Base-by-base conservation (phyloP, 306 rosid species). In the Prunus mira region DNA sequence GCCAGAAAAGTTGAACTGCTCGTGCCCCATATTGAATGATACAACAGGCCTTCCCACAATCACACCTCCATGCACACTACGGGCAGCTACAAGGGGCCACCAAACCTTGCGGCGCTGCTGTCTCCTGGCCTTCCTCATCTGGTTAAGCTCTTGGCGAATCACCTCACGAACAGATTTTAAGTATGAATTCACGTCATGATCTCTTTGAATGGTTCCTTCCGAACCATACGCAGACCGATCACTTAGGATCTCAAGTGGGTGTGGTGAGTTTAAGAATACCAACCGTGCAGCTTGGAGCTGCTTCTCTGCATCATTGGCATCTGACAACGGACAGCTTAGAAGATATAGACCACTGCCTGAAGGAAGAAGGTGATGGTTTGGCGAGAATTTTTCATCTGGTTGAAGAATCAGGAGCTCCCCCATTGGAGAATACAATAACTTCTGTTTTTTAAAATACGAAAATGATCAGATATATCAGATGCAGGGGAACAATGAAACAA, bases 161-260 rank as follows among this genome's bases (percentile, higher is more conserved):
- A 95, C 95, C 1, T 87, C 84, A 50, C 88, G 84, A 19, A 95
- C 86, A 3, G 87, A 85, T 72, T 62, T 92, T 11, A 87, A 73
- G 85, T 95, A 95, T 27, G 97, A 95, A 58, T 24, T 89, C 97
- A 95, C 82, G 83, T 95, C 99, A 71, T 95, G 99, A 67, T 95
- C 97, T 87, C 99, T 84, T 27, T 88, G 97, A 55, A 95, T 86
- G 22, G 83, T 71, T 81, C 99, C 99, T 12, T 86, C 93, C 0
- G 96, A 87, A 25, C 99, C 99, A 73, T 95, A 95, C 1, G 99
- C 91, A 13, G 96, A 87, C 19, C 97, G 85, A 49, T 95, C 93
- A 27, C 97, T 88, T 58, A 95, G 71, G 71, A 86, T 91, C 83
- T 95, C 99, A 0, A 95, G 97, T 27, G 99, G 99, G 81, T 95